A percentile compares a stretch with the other conserved stretches of the same genome.
These are phyloP conservation scores for Fusarium pininemorale DNA, from an alignment of 2,329 filamentous ascomycete species.

Conservation along the genomic window DNA sequence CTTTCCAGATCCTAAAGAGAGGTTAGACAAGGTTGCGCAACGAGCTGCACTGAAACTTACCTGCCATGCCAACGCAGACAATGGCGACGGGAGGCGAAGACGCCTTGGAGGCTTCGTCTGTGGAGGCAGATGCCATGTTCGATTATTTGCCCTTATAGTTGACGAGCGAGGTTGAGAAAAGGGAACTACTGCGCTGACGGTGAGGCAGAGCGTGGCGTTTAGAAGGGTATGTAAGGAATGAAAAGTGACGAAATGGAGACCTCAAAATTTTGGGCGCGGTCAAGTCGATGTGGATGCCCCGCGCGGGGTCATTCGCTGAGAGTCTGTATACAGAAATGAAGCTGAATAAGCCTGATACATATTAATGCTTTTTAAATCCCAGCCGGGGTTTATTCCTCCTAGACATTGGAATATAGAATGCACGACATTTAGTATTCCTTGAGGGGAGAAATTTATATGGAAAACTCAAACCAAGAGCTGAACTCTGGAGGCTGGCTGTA, in stretches of 20 bases:
- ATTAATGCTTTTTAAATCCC: neutral
- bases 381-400: accelerated
- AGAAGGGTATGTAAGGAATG: slow-evolving; percentile 2
- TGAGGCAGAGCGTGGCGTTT: neutral
- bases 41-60: slow-evolving; percentile 52
- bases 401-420: too few relatives aligned
- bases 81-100: slow-evolving; percentile 74
- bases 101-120: slow-evolving; percentile 40
- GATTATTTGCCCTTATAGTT: neutral
- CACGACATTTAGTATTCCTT: too few relatives aligned
- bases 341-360: slow-evolving; percentile 30
- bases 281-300: slow-evolving; percentile 37
- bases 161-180: neutral
- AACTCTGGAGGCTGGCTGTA: neutral
- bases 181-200: neutral
- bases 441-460: neutral
- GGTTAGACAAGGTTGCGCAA: neutral
- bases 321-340: neutral
- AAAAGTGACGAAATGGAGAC: slow-evolving; percentile 36
- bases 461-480: neutral
- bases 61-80: slow-evolving; percentile 95
- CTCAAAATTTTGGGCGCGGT: slow-evolving; percentile 37
- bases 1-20: slow-evolving; percentile 81
- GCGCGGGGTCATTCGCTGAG: slow-evolving; percentile 41
- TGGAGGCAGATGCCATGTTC: slow-evolving; percentile 48